Evolutionary conservation across 192 early-diverging fungal genomes (phyloP), one percentile per base, ranked within the genome.

Genomic region (Coemansia asiatica): DNA sequence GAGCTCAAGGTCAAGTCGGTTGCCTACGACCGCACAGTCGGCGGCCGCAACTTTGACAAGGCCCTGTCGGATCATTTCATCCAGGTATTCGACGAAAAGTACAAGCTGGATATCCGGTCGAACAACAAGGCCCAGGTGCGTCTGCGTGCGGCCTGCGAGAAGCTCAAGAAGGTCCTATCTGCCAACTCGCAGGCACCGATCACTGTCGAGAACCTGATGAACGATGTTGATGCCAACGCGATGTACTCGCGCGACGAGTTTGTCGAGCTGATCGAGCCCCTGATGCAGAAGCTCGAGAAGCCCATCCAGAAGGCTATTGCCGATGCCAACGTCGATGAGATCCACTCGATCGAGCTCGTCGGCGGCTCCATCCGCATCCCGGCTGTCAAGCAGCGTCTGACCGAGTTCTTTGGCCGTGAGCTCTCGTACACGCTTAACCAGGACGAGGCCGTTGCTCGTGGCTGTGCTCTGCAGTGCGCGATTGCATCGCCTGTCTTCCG

Each of bases 401-500:
- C 90, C 73, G 87, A 92, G 63, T 92, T 90, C 85, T 97, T 98
- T 78, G 87, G 89, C 22, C 90, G 90, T 73, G 88, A 95, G 64
- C 80, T 96, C 19, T 90, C 90, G 59, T 92, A 89, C 65, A 96
- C 94, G 69, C 86, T 98, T 67, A 98, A 98, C 87, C 92, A 95
- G 78, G 96, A 98, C 71, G 96, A 98, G 84, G 95, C 95, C 46
- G 89, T 96, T 72, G 90, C 96, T 28, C 93, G 96, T 73, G 96
- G 96, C 69, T 92, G 91, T 65, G 96, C 95, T 31, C 85, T 98
- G 46, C 91, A 94, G 84, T 98, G 96, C 83, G 96, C 96, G 72
- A 95, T 98, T 75, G 80, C 94, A 51, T 96, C 94, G 23, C 96
- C 96, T 1, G 90, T 92, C 35, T 97, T 98, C 92, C 94, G 94